These are phyloP conservation scores for Trichosporon inkin DNA, from an alignment of 1,284 basidiomycete species.

Conservation along the genomic window DNA sequence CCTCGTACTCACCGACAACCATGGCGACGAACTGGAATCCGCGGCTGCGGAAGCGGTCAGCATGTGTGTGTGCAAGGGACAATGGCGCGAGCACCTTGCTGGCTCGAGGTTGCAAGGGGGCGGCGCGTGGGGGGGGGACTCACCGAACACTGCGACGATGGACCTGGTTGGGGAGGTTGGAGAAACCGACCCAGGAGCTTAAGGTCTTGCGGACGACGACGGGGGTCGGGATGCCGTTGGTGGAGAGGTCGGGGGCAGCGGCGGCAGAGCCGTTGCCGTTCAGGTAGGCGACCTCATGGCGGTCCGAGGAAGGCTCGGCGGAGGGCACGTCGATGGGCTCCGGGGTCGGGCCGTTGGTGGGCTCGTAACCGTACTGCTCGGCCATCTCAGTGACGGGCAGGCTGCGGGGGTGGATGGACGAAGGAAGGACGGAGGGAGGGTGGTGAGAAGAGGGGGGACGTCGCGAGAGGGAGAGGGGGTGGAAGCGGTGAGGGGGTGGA, in stretches of 20 bases:
- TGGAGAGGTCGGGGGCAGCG: constrained; percentile 4
- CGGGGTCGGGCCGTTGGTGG: constrained; percentile 15
- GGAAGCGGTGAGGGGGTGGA: constrained; percentile 1
- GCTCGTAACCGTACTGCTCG: constrained; percentile 40
- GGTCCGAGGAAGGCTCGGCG: constrained; percentile 13
- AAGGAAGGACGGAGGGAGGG: constrained; percentile 2
- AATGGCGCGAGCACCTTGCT: background rate
- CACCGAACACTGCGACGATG: constrained; percentile 87
- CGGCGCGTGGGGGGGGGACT: constrained; percentile 25
- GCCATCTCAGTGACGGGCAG: constrained; percentile 26
- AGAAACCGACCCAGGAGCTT: constrained; percentile 61
- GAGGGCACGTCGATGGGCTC: constrained; percentile 12
- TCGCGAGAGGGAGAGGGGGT: background rate
- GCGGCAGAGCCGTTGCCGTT: constrained; percentile 15
- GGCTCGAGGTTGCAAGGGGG: too few relatives aligned
- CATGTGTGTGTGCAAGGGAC: background rate
- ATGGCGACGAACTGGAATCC: constrained; percentile 95
- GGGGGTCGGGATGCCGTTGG: constrained; percentile 11
- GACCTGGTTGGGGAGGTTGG: constrained; percentile 94
- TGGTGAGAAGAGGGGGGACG: background rate
- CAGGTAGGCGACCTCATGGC: constrained; percentile 8
- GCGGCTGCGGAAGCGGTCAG: constrained; percentile 53
- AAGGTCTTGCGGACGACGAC: constrained; percentile 46
- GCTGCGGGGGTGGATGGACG: constrained; percentile 9
- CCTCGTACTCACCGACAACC: constrained; percentile 77